Percentiles rank a stretch among this genome's conserved stretches.
phyloP scores from a whole-genome alignment of 1,139 yeast genomes.

The Komagataea norvegica region DNA sequence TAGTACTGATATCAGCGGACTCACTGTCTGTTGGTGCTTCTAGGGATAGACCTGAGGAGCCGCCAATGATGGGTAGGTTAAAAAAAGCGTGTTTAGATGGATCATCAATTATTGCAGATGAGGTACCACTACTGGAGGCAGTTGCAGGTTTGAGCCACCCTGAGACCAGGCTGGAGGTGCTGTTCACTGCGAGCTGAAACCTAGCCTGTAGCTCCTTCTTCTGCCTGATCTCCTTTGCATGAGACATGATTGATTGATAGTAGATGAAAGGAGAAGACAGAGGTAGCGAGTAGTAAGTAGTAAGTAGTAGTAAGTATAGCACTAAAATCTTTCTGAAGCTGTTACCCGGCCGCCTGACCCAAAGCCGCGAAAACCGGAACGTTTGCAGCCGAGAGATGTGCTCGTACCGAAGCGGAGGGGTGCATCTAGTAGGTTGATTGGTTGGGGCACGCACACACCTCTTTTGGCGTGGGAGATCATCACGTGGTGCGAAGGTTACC shows the following conservation, averaged over 20 bases:
- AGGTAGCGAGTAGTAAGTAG: no score
- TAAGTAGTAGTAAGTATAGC: no score
- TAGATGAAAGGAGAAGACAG: no score
- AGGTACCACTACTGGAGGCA: background rate
- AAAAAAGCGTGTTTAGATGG: constrained; percentile 29
- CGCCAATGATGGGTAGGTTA: constrained; percentile 40
- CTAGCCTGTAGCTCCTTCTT: constrained; percentile 45
- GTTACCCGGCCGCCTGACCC: no score
- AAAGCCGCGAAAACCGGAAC: no score
- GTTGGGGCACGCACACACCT: no score
- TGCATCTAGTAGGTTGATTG: no score
- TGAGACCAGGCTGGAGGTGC: constrained; percentile 32
- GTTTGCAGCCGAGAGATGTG: no score
- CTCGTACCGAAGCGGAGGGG: no score
- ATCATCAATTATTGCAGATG: constrained; percentile 11
- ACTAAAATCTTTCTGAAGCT: no score
- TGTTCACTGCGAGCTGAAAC: constrained; percentile 39
- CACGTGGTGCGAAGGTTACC: no score
- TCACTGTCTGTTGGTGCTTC: background rate
- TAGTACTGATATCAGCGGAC: constrained; percentile 15
- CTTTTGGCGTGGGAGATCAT: no score
- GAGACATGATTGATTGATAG: constrained; percentile 21
- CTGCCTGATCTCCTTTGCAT: constrained; percentile 37
- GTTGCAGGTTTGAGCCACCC: constrained; percentile 35
- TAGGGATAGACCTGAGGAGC: constrained; percentile 34